Evolutionary conservation across 371 early-diverging fungal species (phyloP).

Genomic region (Fennellomyces sp.): DNA sequence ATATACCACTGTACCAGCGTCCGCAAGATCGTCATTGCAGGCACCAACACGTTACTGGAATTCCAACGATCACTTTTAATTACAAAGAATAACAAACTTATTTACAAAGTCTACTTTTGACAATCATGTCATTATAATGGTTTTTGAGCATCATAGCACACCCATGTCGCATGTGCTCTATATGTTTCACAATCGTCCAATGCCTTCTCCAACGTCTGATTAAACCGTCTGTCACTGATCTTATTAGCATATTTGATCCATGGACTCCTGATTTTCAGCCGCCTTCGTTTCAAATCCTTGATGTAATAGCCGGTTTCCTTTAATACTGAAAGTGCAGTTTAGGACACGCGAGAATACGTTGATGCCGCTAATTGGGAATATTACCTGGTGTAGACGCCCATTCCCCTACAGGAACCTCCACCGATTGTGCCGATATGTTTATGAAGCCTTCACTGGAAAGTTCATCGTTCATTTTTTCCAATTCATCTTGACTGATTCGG

Average conservation of each 20-base stretch:
- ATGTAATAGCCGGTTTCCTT: constrained; percentile 7
- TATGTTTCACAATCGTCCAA: not conserved
- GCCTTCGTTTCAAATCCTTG: constrained; percentile 2
- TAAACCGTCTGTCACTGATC: not conserved
- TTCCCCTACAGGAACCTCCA: constrained; percentile 10
- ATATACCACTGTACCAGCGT: not conserved
- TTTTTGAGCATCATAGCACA: constrained; percentile 2
- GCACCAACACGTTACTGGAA: too few relatives aligned
- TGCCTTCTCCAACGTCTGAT: not conserved
- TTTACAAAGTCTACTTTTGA: too few relatives aligned
- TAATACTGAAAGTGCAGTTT: not conserved
- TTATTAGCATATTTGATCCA: not conserved
- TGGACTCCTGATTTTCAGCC: not conserved
- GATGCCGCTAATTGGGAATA: not conserved
- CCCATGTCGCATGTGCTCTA: not conserved
- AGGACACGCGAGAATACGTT: too few relatives aligned
- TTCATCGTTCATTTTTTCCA: not conserved
- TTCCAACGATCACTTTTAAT: not conserved
- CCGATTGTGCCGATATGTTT: not conserved
- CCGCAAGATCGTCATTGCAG: not conserved
- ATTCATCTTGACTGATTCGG: not conserved
- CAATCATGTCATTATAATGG: not conserved
- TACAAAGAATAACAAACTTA: too few relatives aligned
- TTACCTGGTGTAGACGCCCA: constrained; percentile 6
- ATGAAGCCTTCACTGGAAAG: not conserved